Percentiles rank a stretch among this genome's conserved stretches.
These are phyloP conservation scores for Metschnikowia noctiluminum DNA, from an alignment of 805 yeast species.

Conservation along the genomic window DNA sequence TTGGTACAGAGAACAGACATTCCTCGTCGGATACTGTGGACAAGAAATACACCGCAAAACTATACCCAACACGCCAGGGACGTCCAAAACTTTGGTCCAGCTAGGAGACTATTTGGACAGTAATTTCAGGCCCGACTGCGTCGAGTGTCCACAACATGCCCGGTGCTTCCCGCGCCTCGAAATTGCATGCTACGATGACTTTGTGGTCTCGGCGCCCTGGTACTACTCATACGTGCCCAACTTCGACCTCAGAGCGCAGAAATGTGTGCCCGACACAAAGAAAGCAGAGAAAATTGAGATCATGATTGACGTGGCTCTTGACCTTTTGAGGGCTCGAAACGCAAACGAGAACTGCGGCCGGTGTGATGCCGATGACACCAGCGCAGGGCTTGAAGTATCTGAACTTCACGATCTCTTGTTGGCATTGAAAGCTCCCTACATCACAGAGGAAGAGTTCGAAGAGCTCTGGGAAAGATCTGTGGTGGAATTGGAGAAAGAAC, in stretches of 20 bases:
- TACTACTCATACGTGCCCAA: conserved; percentile 58
- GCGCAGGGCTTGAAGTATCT: conserved; percentile 48
- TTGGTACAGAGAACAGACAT: conserved; percentile 65
- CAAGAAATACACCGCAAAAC: conserved; percentile 48
- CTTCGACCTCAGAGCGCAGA: conserved; percentile 43
- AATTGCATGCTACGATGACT: conserved; percentile 71
- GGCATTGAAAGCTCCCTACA: conserved; percentile 43
- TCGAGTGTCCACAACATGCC: conserved; percentile 79
- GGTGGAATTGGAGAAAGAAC: conserved; percentile 57
- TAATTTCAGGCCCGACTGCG: conserved; percentile 57
- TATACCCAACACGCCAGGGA: conserved; percentile 27
- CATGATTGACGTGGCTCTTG: conserved; percentile 64
- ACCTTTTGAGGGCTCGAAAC: conserved; percentile 61
- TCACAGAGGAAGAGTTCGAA: conserved; percentile 63
- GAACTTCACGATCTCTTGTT: conserved; percentile 54
- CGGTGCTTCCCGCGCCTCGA: conserved; percentile 60
- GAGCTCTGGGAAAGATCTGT: conserved; percentile 70
- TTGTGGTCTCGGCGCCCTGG: conserved; percentile 49
- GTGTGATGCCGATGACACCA: conserved; percentile 36
- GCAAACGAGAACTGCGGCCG: conserved; percentile 64
- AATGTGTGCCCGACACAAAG: conserved; percentile 71
- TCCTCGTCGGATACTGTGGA: conserved; percentile 74
- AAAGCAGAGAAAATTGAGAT: conserved; percentile 64
- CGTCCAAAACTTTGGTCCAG: conserved; percentile 27
- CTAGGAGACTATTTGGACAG: conserved; percentile 46